These are phyloP conservation scores for Grifola frondosa DNA, from an alignment of 1,284 basidiomycete genomes.

Conservation along the genomic window DNA sequence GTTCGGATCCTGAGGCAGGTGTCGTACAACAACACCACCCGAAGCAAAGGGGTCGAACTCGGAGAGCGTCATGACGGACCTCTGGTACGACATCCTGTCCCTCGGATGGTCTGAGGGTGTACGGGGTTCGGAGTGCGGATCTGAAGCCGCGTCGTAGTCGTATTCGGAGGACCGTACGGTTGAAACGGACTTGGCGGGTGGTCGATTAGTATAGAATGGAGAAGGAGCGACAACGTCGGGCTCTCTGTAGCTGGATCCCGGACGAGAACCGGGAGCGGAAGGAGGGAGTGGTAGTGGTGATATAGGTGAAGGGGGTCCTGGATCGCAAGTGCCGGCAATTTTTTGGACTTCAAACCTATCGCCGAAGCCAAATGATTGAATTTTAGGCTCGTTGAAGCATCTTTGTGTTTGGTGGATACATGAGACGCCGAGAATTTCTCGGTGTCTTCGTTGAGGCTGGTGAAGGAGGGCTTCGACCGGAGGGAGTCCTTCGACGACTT, in stretches of 20 bases:
- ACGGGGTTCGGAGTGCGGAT: conserved; percentile 37
- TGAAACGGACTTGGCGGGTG: conserved; percentile 49
- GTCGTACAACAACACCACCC: conserved; percentile 42
- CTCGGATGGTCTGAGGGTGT: conserved; percentile 50
- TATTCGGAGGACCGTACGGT: conserved; percentile 45
- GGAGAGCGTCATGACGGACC: conserved; percentile 59
- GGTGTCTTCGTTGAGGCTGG: conserved; percentile 19
- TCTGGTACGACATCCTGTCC: conserved; percentile 39
- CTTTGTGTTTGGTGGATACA: conserved; percentile 21
- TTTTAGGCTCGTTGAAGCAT: conserved; percentile 35
- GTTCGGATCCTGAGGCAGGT: conserved; percentile 34
- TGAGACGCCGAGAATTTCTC: conserved; percentile 21
- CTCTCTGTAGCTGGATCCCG: conserved; percentile 25
- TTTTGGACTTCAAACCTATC: conserved; percentile 64
- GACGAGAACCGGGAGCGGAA: conserved; percentile 24
- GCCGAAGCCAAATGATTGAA: conserved; percentile 57
- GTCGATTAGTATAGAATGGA: conserved; percentile 34
- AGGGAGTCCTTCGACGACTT: conserved; percentile 30
- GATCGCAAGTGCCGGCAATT: conserved; percentile 50
- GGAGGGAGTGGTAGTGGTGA: no score
- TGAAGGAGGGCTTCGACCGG: conserved; percentile 19
- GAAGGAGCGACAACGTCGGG: conserved; percentile 23
- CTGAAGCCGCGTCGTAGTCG: conserved; percentile 30
- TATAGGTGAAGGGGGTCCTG: conserved; percentile 41
- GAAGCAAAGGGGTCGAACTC: conserved; percentile 64